A percentile compares a stretch with the other conserved stretches of the same genome.
phyloP scores from a whole-genome alignment of 1,284 basidiomycete genomes.

The Rhodotorula sp. region DNA sequence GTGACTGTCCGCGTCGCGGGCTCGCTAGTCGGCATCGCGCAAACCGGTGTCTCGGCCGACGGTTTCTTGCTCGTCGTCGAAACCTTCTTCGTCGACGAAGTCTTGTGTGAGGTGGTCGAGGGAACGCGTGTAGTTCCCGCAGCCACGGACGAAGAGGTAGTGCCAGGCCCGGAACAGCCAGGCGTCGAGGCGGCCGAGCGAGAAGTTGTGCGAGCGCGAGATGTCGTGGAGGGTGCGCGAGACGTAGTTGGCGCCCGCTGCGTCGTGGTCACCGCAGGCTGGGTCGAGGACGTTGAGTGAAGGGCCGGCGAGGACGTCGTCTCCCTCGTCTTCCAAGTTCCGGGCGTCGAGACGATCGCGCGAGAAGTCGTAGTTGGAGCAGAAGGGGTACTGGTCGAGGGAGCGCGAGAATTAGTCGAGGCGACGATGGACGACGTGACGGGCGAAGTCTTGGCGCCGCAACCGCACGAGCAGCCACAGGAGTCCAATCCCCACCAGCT shows the following conservation, averaged over 20 bases:
- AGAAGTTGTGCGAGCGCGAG: background rate
- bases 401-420: background rate
- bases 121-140: background rate
- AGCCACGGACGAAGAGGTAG: background rate
- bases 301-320: background rate
- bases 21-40: background rate
- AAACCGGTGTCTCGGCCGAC: background rate
- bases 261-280: background rate
- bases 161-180: background rate
- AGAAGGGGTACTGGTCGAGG: background rate
- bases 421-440: background rate
- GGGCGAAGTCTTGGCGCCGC: background rate
- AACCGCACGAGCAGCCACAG: conserved; percentile 6
- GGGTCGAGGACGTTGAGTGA: background rate
- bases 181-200: background rate
- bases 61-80: background rate
- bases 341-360: background rate
- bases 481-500: background rate
- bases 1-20: background rate
- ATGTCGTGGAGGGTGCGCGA: too few relatives aligned
- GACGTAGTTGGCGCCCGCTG: too few relatives aligned
- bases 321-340: background rate
- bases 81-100: background rate
- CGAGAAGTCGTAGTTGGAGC: background rate
- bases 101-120: background rate